Percentiles rank a stretch among this genome's conserved stretches.
These are phyloP conservation scores for Mycotypha africana DNA, from an alignment of 371 early-diverging fungal species.

Conservation along the genomic window DNA sequence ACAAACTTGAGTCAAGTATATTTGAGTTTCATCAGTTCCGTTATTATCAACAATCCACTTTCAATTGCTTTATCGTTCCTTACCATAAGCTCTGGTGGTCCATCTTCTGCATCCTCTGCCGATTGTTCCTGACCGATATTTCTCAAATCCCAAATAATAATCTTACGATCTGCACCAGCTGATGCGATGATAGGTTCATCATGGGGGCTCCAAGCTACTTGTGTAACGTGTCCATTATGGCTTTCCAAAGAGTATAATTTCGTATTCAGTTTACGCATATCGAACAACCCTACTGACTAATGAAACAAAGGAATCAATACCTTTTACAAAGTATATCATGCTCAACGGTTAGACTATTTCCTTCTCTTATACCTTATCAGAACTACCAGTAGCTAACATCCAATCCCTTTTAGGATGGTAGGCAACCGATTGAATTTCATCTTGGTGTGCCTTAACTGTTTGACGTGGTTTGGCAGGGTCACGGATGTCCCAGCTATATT, in stretches of 20 bases:
- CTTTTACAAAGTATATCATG: too few relatives aligned
- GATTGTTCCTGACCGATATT: conserved; percentile 93
- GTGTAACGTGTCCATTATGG: conserved; percentile 91
- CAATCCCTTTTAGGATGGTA: conserved; percentile 88
- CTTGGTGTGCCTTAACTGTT: conserved; percentile 79
- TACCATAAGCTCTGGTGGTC: conserved; percentile 96
- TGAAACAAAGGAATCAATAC: not conserved
- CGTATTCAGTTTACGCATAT: conserved; percentile 83
- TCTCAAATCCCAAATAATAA: conserved; percentile 96
- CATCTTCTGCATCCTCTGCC: conserved; percentile 96
- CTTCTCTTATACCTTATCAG: conserved; percentile 65
- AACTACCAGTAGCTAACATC: conserved; percentile 93
- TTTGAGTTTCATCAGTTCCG: too few relatives aligned
- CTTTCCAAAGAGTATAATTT: conserved; percentile 83
- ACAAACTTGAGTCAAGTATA: conserved; percentile 64
- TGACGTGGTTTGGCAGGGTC: conserved; percentile 56
- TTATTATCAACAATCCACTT: too few relatives aligned
- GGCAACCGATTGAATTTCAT: conserved; percentile 91
- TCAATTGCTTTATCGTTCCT: too few relatives aligned
- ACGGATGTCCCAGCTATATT: conserved; percentile 67
- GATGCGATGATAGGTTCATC: conserved; percentile 90
- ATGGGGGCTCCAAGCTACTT: conserved; percentile 95
- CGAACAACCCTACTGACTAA: conserved; percentile 93
- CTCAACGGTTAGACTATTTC: too few relatives aligned
- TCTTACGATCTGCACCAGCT: conserved; percentile 86